Base-by-base conservation (phyloP, 73 alveolate species). In the Tetrahymena thermophila region DNA sequence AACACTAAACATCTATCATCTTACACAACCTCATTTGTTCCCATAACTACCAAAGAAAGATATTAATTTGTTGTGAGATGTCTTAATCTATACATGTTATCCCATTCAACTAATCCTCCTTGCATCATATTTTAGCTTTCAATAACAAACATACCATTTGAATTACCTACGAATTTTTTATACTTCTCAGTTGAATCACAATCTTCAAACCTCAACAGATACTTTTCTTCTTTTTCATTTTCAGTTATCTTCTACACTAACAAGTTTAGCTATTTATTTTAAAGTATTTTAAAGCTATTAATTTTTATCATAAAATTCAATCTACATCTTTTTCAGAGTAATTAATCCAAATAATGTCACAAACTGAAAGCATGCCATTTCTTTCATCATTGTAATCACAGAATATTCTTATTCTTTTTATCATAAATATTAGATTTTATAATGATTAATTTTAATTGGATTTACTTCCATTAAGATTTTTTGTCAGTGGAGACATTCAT, bases 41-140 rank as follows among this genome's bases (percentile, higher is more conserved):
- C 83, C 43, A 85, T 85, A 34, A 44, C 95, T 11, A 84, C 56
- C 0, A 94, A 85, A n/a, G 57, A 56, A 3, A 94, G 71, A 43
- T 94, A 94, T 85, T 94, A 34, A 34, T 94, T 94, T 23, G 96
- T 94, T 0, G 96, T 94, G 21, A 94, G 50, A 94, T 94, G 96
- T 85, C 96, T 94, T 21, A 94, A 55, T 43, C 96, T 38, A 94
- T 94, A 94, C 28, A 84, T 42, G 10, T 94, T 85, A 3, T 94
- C 96, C 96, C 96, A 94, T 28, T 94, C 93, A 2, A 94, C 96
- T 57, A 94, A 43, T 38, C 96, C 96, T 38, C 96, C 96, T 43
- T 94, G 25, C 35, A 25, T 43, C 95, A 85, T 94, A 35, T 94
- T 85, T 44, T 94, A 94, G 37, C 96, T 94, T 85, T 94, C 96